A percentile compares a stretch with the other conserved stretches of the same genome.
Conservation (phyloP, 768 basidiomycete species). For the Boletus rubescentipes region DNA sequence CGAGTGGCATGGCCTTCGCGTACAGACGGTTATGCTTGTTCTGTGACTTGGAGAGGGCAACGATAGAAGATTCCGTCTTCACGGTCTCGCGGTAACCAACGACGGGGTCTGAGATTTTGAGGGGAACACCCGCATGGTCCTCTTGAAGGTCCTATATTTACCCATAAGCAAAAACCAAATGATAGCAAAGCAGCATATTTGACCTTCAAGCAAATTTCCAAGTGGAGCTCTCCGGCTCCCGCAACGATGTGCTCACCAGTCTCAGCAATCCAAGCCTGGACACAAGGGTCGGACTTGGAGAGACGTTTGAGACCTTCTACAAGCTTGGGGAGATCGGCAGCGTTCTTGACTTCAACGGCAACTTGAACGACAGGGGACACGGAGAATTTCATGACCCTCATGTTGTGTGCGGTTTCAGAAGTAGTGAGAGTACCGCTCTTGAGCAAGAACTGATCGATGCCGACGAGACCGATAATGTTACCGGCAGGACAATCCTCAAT, state of each 20-base stretch:
- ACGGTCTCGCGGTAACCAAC: conserved; percentile 98
- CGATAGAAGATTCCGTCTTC: conserved; percentile 91
- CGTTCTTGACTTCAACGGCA: conserved; percentile 99
- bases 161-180: not conserved
- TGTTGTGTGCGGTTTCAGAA: conserved; percentile 99
- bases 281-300: conserved; percentile 99
- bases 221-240: conserved; percentile 97
- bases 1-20: conserved; percentile 88
- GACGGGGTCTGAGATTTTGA: conserved; percentile 97
- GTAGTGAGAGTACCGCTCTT: conserved; percentile 98
- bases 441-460: conserved; percentile 99
- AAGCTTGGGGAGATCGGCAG: conserved; percentile 97
- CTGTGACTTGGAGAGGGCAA: conserved; percentile 97
- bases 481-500: conserved; percentile 99
- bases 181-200: conserved; percentile 5
- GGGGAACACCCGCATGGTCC: conserved; percentile 98
- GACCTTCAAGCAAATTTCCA: conserved; percentile 99
- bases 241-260: conserved; percentile 98
- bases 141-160: conserved; percentile 87
- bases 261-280: conserved; percentile 90
- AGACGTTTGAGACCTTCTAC: conserved; percentile 99
- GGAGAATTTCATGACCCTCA: conserved; percentile 99
- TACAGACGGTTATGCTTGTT: conserved; percentile 99
- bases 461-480: conserved; percentile 98
- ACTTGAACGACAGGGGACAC: conserved; percentile 99